These are phyloP conservation scores for Coniochaeta sp. DNA, from an alignment of 2,329 filamentous ascomycete genomes.

Conservation along the genomic window DNA sequence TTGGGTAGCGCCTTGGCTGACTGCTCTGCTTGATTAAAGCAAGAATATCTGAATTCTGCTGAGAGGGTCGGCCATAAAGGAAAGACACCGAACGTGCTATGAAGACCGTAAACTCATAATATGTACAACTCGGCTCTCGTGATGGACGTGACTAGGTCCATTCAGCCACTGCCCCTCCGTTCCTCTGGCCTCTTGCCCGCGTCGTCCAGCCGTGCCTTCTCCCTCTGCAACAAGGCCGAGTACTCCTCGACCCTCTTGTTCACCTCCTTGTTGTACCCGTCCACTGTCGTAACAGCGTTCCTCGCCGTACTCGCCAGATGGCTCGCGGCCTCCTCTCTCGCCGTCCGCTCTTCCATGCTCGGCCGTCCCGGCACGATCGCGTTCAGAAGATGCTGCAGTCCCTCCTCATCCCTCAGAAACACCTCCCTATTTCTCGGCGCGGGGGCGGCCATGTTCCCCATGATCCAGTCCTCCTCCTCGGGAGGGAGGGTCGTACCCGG, in stretches of 20 bases:
- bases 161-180: too few relatives aligned
- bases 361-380: neutral
- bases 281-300: constrained; percentile 6
- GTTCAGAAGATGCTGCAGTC: neutral
- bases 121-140: too few relatives aligned
- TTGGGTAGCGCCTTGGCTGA: too few relatives aligned
- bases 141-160: too few relatives aligned
- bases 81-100: too few relatives aligned
- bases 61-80: too few relatives aligned
- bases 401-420: neutral
- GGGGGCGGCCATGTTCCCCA: constrained; percentile 19
- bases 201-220: constrained; percentile 14
- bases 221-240: constrained; percentile 15
- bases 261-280: constrained; percentile 17
- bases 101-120: too few relatives aligned
- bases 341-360: neutral
- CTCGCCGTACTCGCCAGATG: neutral
- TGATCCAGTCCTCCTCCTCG: constrained; percentile 18
- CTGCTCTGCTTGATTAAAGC: too few relatives aligned
- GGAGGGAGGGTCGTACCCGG: constrained; percentile 7
- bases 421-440: constrained; percentile 3
- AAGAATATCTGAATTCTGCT: too few relatives aligned
- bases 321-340: neutral
- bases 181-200: constrained; percentile 14
- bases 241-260: constrained; percentile 11